These are phyloP conservation scores for Suillus paluster DNA, from an alignment of 768 basidiomycete genomes.

Conservation along the genomic window DNA sequence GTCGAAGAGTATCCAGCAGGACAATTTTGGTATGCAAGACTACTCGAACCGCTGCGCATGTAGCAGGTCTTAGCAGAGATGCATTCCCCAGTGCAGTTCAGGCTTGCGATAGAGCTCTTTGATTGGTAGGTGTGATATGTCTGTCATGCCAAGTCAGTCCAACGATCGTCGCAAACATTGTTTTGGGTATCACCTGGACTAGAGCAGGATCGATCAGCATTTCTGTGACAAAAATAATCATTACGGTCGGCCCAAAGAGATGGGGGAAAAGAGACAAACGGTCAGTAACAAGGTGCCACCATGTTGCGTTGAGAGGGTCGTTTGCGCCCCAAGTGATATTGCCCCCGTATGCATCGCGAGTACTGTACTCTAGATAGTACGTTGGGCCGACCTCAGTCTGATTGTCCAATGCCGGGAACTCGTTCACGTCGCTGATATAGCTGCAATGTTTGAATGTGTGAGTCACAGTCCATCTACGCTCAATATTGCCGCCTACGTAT, in stretches of 20 bases:
- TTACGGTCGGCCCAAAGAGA: not conserved
- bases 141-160: conserved; percentile 31
- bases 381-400: conserved; percentile 63
- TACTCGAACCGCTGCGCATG: conserved; percentile 69
- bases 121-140: conserved; percentile 71
- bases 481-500: conserved; percentile 54
- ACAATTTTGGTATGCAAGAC: conserved; percentile 63
- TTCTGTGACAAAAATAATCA: conserved; percentile 15
- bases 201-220: conserved; percentile 27
- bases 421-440: conserved; percentile 65
- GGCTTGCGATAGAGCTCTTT: conserved; percentile 60
- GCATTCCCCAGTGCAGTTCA: conserved; percentile 60
- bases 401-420: conserved; percentile 57
- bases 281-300: conserved; percentile 81
- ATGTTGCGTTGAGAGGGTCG: conserved; percentile 77
- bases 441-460: conserved; percentile 36
- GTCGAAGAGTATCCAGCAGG: conserved; percentile 64
- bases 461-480: not conserved
- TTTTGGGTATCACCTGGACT: conserved; percentile 20
- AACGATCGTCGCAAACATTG: not conserved
- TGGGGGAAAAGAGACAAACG: conserved; percentile 38
- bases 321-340: conserved; percentile 55
- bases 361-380: conserved; percentile 64
- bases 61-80: conserved; percentile 68
- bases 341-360: conserved; percentile 66